A percentile compares a stretch with the other conserved stretches of the same genome.
phyloP scores from a whole-genome alignment of 139 green algal species.

The Choricystis sp. region DNA sequence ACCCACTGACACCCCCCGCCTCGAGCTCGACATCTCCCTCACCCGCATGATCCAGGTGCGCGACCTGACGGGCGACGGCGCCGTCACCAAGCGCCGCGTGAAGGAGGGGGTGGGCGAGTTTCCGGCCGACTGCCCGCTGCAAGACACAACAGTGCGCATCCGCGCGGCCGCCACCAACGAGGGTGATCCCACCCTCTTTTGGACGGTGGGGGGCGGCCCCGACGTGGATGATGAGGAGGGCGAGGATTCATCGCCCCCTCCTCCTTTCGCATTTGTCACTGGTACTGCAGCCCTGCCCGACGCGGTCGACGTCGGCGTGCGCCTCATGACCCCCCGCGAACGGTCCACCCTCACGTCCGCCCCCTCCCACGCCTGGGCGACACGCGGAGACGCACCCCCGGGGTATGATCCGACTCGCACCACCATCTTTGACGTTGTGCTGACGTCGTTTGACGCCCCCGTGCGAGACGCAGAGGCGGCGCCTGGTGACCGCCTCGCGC shows the following conservation, averaged over 20 bases:
- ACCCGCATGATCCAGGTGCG: conserved; percentile 30
- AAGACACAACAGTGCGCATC: conserved; percentile 49
- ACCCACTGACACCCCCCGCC: conserved; percentile 18
- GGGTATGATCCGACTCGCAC: too few relatives aligned
- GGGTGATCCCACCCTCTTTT: too few relatives aligned
- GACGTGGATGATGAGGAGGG: not conserved
- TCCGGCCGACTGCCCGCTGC: conserved; percentile 60
- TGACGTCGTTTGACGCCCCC: not conserved
- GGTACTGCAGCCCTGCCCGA: not conserved
- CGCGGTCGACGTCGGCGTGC: not conserved
- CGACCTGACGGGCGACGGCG: conserved; percentile 55
- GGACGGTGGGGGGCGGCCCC: not conserved
- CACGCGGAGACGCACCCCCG: too few relatives aligned
- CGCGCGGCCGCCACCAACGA: conserved; percentile 10
- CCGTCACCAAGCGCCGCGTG: conserved; percentile 43
- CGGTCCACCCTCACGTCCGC: not conserved
- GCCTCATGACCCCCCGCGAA: not conserved
- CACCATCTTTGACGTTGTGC: not conserved
- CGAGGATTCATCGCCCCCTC: not conserved
- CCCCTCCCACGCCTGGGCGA: not conserved
- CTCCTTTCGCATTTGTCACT: not conserved
- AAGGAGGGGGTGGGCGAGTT: conserved; percentile 54
- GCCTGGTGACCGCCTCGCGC: not conserved
- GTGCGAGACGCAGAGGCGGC: too few relatives aligned
- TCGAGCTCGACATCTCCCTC: not conserved